Evolutionary conservation across 805 yeast species (phyloP).

Genomic region (Wickerhamiella kazuoi): DNA sequence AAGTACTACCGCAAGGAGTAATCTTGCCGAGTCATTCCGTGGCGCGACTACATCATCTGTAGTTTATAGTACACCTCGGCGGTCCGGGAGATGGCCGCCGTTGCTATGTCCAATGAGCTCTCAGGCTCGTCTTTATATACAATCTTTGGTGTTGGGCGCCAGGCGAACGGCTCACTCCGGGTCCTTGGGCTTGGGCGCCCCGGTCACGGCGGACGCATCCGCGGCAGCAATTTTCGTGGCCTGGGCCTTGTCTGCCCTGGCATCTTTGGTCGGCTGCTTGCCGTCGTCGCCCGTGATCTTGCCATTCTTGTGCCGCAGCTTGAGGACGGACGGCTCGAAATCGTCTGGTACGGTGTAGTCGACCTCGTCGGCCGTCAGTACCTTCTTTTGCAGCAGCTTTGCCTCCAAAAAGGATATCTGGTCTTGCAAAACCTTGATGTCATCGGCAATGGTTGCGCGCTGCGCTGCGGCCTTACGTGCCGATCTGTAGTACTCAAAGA

Average conservation of each 20-base stretch:
- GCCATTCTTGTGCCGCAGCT: constrained; percentile 10
- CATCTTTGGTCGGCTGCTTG: constrained; percentile 1
- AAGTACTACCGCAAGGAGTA: constrained; percentile 35
- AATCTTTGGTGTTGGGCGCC: no score
- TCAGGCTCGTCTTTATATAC: no score
- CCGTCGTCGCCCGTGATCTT: constrained; percentile 2
- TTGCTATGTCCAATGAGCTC: no score
- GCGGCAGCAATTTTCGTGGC: no score
- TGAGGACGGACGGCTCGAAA: constrained; percentile 29
- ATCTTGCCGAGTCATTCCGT: no score
- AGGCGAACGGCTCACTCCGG: no score
- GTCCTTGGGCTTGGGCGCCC: no score
- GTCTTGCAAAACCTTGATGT: constrained; percentile 48
- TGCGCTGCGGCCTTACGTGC: constrained; percentile 44
- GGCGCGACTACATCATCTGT: no score
- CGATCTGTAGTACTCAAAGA: constrained; percentile 55
- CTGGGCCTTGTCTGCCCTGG: neutral
- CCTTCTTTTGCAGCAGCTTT: constrained; percentile 21
- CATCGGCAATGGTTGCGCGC: constrained; percentile 53
- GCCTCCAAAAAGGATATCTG: constrained; percentile 42
- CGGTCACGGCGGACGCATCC: no score
- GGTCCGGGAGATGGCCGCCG: no score
- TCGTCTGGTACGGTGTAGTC: constrained; percentile 26
- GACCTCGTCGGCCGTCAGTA: constrained; percentile 30
- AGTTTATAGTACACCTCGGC: no score